Evolutionary conservation across 306 rosid genomes (phyloP).

Genomic region (Cucurbita moschata): DNA sequence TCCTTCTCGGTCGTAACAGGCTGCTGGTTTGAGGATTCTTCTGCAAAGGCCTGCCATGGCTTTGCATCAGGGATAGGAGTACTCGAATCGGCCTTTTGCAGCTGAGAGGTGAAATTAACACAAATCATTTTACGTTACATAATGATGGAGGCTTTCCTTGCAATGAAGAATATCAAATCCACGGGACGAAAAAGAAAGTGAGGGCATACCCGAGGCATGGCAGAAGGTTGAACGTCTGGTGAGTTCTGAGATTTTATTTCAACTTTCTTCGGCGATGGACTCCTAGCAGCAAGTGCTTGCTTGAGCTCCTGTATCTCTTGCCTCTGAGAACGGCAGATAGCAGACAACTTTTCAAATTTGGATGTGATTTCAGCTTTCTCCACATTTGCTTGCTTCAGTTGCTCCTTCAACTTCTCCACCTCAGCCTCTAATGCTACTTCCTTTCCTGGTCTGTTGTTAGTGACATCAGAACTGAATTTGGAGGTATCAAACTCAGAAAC

Average conservation of each 20-base stretch:
- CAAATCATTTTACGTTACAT: neutral
- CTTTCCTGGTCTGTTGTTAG: conserved; percentile 34
- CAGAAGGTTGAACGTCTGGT: conserved; percentile 26
- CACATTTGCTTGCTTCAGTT: conserved; percentile 54
- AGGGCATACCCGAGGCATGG: conserved; percentile 29
- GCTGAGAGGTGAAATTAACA: neutral
- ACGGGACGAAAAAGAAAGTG: neutral
- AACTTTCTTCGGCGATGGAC: conserved; percentile 57
- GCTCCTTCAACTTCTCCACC: conserved; percentile 60
- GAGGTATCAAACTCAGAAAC: conserved; percentile 65
- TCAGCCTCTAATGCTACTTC: conserved; percentile 67
- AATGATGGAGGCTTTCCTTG: neutral
- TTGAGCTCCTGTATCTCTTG: conserved; percentile 90
- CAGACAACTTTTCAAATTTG: conserved; percentile 83
- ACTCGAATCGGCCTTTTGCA: conserved; percentile 25
- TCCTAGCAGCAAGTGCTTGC: conserved; percentile 58
- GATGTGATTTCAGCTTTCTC: conserved; percentile 81
- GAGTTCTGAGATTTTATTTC: conserved; percentile 27
- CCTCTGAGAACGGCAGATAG: conserved; percentile 90
- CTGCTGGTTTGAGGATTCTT: conserved; percentile 32
- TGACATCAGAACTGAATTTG: conserved; percentile 30
- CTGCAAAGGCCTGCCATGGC: conserved; percentile 73
- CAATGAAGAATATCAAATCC: neutral
- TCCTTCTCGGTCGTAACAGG: conserved; percentile 26
- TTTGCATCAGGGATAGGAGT: conserved; percentile 45